Percentiles rank a stretch among this genome's conserved stretches.
phyloP scores from a whole-genome alignment of 345 rosid species.

The Turnera subulata region DNA sequence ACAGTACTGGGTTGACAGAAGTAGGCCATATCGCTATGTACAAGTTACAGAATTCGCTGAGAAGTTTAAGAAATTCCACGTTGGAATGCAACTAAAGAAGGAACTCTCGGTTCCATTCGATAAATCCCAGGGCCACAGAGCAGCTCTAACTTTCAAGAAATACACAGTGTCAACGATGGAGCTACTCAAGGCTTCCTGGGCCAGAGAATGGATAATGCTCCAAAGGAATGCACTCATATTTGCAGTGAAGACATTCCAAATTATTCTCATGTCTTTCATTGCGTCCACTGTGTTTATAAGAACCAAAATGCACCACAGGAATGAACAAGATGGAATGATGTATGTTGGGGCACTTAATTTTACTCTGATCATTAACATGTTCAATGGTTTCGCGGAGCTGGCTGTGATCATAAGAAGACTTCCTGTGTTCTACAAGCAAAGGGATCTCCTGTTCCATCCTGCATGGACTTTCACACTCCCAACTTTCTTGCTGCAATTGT shows the following conservation, averaged over 20 bases:
- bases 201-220: constrained; percentile 71
- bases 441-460: constrained; percentile 82
- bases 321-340: constrained; percentile 47
- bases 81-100: constrained; percentile 48
- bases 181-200: constrained; percentile 67
- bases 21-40: constrained; percentile 55
- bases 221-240: constrained; percentile 65
- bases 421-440: constrained; percentile 88
- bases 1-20: constrained; percentile 72
- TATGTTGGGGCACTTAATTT: constrained; percentile 58
- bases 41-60: constrained; percentile 54
- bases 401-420: constrained; percentile 61
- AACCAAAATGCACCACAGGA: constrained; percentile 51
- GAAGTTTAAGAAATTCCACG: constrained; percentile 61
- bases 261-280: constrained; percentile 51
- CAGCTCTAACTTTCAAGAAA: constrained; percentile 62
- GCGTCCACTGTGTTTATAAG: constrained; percentile 59
- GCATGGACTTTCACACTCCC: constrained; percentile 82
- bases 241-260: constrained; percentile 64
- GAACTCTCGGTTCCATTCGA: constrained; percentile 60
- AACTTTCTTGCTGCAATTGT: constrained; percentile 54
- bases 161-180: constrained; percentile 54
- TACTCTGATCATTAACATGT: constrained; percentile 67
- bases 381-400: constrained; percentile 84
- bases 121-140: constrained; percentile 56